phyloP scores from a whole-genome alignment of 2,329 filamentous ascomycete species.

The Arthroderma sp. region DNA sequence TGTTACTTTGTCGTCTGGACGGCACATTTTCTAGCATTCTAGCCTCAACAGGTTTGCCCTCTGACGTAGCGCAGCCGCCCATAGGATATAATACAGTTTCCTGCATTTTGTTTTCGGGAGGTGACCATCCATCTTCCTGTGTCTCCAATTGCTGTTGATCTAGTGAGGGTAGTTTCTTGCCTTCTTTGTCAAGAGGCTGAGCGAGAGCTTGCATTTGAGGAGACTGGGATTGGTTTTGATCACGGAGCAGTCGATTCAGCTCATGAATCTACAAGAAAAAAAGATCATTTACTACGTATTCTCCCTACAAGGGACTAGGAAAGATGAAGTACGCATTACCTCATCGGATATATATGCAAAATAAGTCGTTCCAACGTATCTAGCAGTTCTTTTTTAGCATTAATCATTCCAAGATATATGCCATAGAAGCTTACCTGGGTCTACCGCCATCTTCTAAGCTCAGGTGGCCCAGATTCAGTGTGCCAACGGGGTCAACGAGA shows the following conservation, averaged over 20 bases:
- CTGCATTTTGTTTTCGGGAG: conserved; percentile 1
- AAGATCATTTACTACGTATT: conserved; percentile 4
- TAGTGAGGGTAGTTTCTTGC: no score
- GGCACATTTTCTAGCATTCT: conserved; percentile 32
- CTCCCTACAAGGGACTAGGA: neutral
- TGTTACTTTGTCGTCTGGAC: conserved; percentile 32
- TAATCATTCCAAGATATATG: neutral
- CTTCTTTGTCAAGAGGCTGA: no score
- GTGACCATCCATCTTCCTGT: neutral
- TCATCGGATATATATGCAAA: conserved; percentile 35
- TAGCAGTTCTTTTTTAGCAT: conserved; percentile 9
- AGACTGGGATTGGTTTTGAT: conserved; percentile 24
- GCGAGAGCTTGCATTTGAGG: neutral
- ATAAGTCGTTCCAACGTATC: conserved; percentile 34
- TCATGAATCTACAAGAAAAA: conserved; percentile 30
- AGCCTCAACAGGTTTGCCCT: conserved; percentile 22
- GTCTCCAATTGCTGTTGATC: neutral
- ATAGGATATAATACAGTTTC: conserved; percentile 11
- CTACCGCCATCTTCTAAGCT: conserved; percentile 32
- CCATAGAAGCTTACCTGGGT: conserved; percentile 16
- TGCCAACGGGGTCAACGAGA: conserved; percentile 30
- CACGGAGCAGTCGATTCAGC: conserved; percentile 30
- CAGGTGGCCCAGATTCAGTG: conserved; percentile 28
- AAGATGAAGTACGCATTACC: conserved; percentile 14
- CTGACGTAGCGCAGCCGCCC: conserved; percentile 21